Conservation (phyloP, 495 filamentous ascomycete species). For the Margaritispora aquatica region DNA sequence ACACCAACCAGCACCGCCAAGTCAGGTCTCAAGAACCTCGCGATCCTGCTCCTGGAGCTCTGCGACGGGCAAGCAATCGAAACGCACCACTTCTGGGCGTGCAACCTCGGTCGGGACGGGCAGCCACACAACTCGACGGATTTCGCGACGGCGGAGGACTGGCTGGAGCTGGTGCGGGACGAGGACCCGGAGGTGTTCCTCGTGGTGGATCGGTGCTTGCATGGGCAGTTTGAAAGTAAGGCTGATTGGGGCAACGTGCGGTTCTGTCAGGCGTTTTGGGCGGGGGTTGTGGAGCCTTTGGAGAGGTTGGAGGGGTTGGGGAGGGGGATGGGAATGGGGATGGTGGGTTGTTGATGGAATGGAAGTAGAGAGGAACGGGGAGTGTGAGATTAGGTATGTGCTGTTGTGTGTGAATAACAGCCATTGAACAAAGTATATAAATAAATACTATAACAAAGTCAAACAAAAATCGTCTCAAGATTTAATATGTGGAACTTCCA, state of each 20-base stretch:
- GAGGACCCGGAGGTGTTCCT: slow-evolving; percentile 6
- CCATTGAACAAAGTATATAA: no score
- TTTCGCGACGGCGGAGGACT: slow-evolving; percentile 5
- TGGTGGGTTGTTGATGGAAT: no score
- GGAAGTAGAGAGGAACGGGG: no score
- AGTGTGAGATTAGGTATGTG: no score
- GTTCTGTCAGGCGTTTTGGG: slow-evolving; percentile 15
- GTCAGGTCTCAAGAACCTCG: slow-evolving; percentile 14
- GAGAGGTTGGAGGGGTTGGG: no score
- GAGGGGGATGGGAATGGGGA: no score
- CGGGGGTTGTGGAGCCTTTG: slow-evolving; percentile 10
- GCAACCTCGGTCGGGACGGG: neutral
- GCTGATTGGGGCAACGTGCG: slow-evolving; percentile 7
- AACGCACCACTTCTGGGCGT: slow-evolving; percentile 1
- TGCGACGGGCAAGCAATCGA: slow-evolving; percentile 17
- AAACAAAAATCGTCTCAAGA: no score
- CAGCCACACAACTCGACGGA: slow-evolving; percentile 1
- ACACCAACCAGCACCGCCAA: neutral
- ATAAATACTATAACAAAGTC: no score
- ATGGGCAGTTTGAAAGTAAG: slow-evolving; percentile 9
- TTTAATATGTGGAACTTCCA: no score
- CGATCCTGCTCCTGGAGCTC: neutral
- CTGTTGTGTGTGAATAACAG: no score
- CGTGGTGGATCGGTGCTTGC: slow-evolving; percentile 11
- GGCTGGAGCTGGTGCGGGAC: slow-evolving; percentile 6